Conservation (phyloP, 257 asterid genomes). For the Coffea eugenioides region DNA sequence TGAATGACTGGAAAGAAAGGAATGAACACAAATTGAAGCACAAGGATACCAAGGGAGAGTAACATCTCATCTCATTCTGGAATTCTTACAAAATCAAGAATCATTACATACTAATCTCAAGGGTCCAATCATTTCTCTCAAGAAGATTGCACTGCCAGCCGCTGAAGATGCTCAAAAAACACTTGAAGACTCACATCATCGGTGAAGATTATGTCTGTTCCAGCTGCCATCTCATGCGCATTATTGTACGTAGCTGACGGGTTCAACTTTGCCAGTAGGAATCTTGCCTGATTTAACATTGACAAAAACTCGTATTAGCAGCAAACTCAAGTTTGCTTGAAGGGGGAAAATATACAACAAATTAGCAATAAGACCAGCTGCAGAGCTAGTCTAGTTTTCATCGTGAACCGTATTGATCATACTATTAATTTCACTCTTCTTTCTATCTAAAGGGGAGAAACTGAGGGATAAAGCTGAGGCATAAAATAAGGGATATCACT, state of each 20-base stretch:
- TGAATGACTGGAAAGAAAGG: constrained; percentile 11
- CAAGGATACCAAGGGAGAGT: constrained; percentile 11
- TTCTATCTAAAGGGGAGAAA: background rate
- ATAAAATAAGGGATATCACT: background rate
- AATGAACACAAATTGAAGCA: background rate
- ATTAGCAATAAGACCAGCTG: background rate
- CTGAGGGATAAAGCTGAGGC: too few species aligned
- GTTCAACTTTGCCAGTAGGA: constrained; percentile 89
- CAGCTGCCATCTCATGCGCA: constrained; percentile 80
- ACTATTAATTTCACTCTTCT: background rate
- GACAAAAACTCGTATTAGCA: constrained; percentile 1
- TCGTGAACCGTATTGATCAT: background rate
- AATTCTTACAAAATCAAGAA: constrained; percentile 14
- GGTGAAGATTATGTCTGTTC: constrained; percentile 85
- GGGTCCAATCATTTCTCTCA: constrained; percentile 25
- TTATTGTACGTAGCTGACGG: constrained; percentile 93
- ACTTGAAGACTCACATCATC: constrained; percentile 95
- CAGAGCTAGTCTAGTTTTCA: background rate
- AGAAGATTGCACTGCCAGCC: constrained; percentile 92
- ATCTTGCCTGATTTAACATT: constrained; percentile 74
- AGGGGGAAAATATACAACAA: background rate
- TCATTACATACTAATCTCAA: background rate
- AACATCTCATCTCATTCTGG: constrained; percentile 1
- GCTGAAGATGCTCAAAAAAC: constrained; percentile 89
- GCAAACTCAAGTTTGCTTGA: background rate